Evolutionary conservation across 139 green algal species (phyloP), one percentile per base, ranked within the genome.

Genomic region (Chlamydomonas sphaeroides): DNA sequence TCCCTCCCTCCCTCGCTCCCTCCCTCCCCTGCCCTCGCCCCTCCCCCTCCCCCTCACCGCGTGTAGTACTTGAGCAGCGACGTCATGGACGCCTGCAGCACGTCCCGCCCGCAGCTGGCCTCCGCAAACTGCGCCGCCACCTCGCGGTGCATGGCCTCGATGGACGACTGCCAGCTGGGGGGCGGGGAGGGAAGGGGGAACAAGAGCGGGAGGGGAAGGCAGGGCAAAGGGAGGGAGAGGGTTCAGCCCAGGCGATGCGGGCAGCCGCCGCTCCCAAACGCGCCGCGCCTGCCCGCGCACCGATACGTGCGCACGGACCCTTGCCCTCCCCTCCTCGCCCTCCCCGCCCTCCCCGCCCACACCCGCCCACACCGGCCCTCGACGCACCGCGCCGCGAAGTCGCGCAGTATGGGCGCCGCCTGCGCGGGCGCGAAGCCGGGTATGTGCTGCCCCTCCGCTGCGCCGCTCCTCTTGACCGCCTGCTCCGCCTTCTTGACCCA

Each of bases 21-120:
- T 49, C 65, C 65, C n/a, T n/a, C n/a, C n/a, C n/a, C n/a, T n/a
- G n/a, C n/a, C n/a, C n/a, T n/a, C n/a, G n/a, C 39, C 21, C 25
- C 66, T 35, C 15, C 17, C 23, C 35, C 65, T 10, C 66, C 14
- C 28, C 67, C 14, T 25, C 73, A 80, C 74, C 97, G 92, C 1
- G 95, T 98, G 88, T 98, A 99, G 88, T 97, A 96, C 63, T 98
- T 89, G 78, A 99, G 88, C 59, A 99, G 88, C 79, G 98, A 91
- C 11, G 96, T 98, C 91, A 99, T 95, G 32, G 93, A 93, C 0
- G 95, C 93, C 88, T 92, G 91, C 74, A 98, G 85, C 63, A 98
- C 95, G 42, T 96, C 89, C 33, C 93, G 86, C 0, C 88, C 94
- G 38, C 89, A 92, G 32, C 32, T 30, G 5, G 71, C 63, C 45